phyloP scores from a whole-genome alignment of 169 alveolate genomes.

The Plasmodium relictum region DNA sequence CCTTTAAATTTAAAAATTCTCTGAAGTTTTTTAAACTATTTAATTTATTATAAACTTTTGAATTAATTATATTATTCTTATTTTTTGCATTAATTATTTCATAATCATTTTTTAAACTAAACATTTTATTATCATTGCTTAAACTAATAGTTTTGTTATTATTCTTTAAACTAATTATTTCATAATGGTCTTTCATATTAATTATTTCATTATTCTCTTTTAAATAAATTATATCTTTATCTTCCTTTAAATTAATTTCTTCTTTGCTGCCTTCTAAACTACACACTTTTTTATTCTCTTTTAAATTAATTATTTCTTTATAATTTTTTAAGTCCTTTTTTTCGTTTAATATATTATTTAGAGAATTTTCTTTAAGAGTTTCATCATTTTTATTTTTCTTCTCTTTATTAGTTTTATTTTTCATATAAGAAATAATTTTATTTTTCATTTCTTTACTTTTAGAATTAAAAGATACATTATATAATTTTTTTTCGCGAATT shows the following conservation, averaged over 20 bases:
- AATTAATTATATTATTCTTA: no score
- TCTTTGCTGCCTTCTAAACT: neutral
- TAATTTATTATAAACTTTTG: no score
- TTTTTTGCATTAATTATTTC: no score
- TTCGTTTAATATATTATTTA: neutral
- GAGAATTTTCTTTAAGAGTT: neutral
- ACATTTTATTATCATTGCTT: no score
- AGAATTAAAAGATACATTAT: conserved; percentile 25
- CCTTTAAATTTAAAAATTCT: conserved; percentile 1
- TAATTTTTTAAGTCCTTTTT: neutral
- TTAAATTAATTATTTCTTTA: conserved; percentile 16
- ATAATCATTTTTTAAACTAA: no score
- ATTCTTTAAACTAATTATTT: neutral
- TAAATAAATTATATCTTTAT: conserved; percentile 10
- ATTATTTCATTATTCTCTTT: neutral
- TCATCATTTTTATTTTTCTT: conserved; percentile 13
- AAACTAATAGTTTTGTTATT: no score
- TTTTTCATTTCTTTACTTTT: conserved; percentile 38
- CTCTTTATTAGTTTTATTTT: conserved; percentile 31
- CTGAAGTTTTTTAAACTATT: no score
- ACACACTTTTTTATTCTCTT: neutral
- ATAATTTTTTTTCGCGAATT: conserved; percentile 10
- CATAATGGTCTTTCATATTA: neutral
- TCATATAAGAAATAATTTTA: conserved; percentile 53
- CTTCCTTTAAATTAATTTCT: neutral